These are phyloP conservation scores for Tuber calosporum DNA, from an alignment of 495 filamentous ascomycete species.

Conservation along the genomic window DNA sequence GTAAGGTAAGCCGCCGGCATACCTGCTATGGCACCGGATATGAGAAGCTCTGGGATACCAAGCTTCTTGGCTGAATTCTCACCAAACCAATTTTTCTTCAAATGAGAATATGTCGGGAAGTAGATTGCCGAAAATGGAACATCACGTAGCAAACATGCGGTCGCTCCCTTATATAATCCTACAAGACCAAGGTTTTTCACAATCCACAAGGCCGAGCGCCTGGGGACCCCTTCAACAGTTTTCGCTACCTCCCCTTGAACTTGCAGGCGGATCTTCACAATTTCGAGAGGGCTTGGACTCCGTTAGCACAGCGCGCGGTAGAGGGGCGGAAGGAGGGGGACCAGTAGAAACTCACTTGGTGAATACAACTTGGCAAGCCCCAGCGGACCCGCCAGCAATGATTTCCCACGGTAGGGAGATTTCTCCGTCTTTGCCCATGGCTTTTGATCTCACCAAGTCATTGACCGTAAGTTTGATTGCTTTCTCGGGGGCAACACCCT, in stretches of 20 bases:
- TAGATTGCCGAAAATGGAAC: slow-evolving; percentile 98
- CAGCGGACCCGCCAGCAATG: slow-evolving; percentile 80
- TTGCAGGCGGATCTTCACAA: slow-evolving; percentile 97
- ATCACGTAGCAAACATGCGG: slow-evolving; percentile 87
- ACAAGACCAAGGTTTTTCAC: slow-evolving; percentile 90
- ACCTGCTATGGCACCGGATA: slow-evolving; percentile 91
- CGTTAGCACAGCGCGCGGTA: background rate
- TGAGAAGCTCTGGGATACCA: slow-evolving; percentile 84
- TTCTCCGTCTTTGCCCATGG: slow-evolving; percentile 64
- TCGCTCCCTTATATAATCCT: slow-evolving; percentile 95
- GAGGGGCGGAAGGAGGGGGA: background rate
- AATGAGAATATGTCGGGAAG: slow-evolving; percentile 91
- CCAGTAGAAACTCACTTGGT: slow-evolving; percentile 50
- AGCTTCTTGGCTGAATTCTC: slow-evolving; percentile 84
- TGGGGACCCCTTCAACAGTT: slow-evolving; percentile 70
- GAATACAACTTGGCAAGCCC: slow-evolving; percentile 79
- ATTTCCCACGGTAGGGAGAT: slow-evolving; percentile 70
- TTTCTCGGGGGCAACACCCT: slow-evolving; percentile 92
- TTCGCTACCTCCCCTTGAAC: slow-evolving; percentile 95
- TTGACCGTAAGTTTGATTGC: slow-evolving; percentile 98
- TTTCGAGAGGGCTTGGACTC: slow-evolving; percentile 77
- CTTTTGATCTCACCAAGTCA: slow-evolving; percentile 72
- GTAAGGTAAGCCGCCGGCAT: slow-evolving; percentile 98
- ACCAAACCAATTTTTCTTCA: slow-evolving; percentile 90
- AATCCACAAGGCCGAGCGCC: slow-evolving; percentile 94